These are phyloP conservation scores for Castanea sativa DNA, from an alignment of 306 rosid species.

Conservation along the genomic window DNA sequence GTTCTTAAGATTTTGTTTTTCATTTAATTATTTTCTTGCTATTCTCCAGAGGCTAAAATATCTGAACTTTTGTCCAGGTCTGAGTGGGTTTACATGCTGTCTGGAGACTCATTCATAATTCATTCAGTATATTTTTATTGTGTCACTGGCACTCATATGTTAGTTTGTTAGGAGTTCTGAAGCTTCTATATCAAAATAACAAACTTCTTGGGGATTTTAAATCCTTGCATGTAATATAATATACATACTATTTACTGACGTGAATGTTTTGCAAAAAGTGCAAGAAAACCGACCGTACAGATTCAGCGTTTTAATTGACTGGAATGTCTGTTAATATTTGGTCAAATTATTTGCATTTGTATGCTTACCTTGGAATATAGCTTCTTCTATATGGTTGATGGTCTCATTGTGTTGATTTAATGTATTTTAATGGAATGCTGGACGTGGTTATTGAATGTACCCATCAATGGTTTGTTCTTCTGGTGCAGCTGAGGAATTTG, in stretches of 20 bases:
- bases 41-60: background rate
- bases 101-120: background rate
- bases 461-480: conserved; percentile 20
- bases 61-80: background rate
- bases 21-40: background rate
- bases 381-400: no score
- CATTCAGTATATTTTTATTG: background rate
- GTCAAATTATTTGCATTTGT: background rate
- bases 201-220: background rate
- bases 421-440: background rate
- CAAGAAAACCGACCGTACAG: background rate
- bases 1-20: no score
- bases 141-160: background rate
- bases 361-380: background rate
- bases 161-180: background rate
- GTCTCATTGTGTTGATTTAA: background rate
- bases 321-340: background rate
- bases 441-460: conserved; percentile 26
- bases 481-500: conserved; percentile 78
- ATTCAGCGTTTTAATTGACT: background rate
- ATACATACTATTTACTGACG: no score
- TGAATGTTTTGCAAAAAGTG: background rate
- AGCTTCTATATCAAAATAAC: background rate
- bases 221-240: no score
- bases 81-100: background rate